These are phyloP conservation scores for Symbiodinium natans DNA, from an alignment of 73 alveolate genomes.

Conservation along the genomic window DNA sequence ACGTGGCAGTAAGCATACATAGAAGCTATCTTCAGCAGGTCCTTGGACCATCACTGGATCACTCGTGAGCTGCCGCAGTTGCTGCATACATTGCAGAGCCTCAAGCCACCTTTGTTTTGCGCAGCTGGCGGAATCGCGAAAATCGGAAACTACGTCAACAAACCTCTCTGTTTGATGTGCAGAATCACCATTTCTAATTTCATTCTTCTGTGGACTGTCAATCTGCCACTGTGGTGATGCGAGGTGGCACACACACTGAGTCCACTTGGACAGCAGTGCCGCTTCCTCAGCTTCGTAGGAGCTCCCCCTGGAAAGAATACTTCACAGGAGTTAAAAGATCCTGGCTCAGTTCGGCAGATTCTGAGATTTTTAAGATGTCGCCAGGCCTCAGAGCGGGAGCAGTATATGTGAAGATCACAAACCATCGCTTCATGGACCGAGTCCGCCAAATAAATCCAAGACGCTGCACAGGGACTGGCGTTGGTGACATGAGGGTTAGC, in stretches of 20 bases:
- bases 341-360: constrained; percentile 33
- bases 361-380: constrained; percentile 35
- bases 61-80: too few relatives aligned
- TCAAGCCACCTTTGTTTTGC: background rate
- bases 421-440: too few relatives aligned
- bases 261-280: background rate
- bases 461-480: constrained; percentile 42
- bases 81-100: background rate
- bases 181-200: too few relatives aligned
- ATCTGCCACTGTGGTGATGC: too few relatives aligned
- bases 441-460: background rate
- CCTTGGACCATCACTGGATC: background rate
- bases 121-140: background rate
- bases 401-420: too few relatives aligned
- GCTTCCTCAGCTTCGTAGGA: background rate
- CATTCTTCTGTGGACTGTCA: too few relatives aligned
- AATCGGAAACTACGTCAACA: background rate
- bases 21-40: constrained; percentile 16
- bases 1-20: background rate
- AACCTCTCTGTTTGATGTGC: background rate
- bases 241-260: too few relatives aligned
- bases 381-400: background rate
- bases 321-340: constrained; percentile 61
- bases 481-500: constrained; percentile 66
- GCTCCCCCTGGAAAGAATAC: constrained; percentile 47